Evolutionary conservation across 306 rosid species (phyloP).

Genomic region (Heteromeles arbutifolia): DNA sequence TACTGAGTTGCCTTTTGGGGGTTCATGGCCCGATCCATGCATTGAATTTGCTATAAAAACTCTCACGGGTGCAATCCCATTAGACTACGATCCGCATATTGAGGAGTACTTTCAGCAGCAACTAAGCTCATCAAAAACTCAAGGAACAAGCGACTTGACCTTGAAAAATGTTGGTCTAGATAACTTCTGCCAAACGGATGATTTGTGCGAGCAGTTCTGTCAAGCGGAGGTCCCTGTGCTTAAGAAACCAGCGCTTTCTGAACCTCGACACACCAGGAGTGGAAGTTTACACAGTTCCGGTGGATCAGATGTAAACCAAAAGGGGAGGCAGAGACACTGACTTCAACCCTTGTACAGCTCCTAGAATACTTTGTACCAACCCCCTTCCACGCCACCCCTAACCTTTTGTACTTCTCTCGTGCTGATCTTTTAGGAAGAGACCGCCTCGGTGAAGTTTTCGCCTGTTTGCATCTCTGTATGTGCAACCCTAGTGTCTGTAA

Average conservation of each 20-base stretch:
- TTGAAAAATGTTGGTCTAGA: constrained; percentile 19
- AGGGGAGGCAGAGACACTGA: constrained; percentile 32
- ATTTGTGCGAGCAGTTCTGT: constrained; percentile 19
- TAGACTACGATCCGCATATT: constrained; percentile 37
- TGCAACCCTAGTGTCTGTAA: neutral
- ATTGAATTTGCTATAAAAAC: constrained; percentile 76
- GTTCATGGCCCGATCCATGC: constrained; percentile 67
- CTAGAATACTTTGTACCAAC: constrained; percentile 11
- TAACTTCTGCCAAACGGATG: constrained; percentile 23
- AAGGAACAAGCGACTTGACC: constrained; percentile 23
- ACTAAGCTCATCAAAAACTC: constrained; percentile 29
- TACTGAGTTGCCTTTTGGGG: constrained; percentile 24
- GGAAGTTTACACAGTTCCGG: constrained; percentile 27
- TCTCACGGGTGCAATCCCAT: constrained; percentile 55
- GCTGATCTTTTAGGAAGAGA: neutral
- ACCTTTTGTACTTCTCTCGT: constrained; percentile 4
- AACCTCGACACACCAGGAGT: constrained; percentile 25
- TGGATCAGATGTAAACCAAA: constrained; percentile 25
- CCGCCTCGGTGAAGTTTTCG: neutral
- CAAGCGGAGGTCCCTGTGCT: neutral
- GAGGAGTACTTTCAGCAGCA: constrained; percentile 45
- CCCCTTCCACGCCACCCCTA: constrained; percentile 5
- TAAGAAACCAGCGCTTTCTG: constrained; percentile 2
- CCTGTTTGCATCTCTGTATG: neutral
- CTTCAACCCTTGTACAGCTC: constrained; percentile 25